Base-by-base conservation (phyloP, 768 basidiomycete species). In the Phlegmacium glaucopus region DNA sequence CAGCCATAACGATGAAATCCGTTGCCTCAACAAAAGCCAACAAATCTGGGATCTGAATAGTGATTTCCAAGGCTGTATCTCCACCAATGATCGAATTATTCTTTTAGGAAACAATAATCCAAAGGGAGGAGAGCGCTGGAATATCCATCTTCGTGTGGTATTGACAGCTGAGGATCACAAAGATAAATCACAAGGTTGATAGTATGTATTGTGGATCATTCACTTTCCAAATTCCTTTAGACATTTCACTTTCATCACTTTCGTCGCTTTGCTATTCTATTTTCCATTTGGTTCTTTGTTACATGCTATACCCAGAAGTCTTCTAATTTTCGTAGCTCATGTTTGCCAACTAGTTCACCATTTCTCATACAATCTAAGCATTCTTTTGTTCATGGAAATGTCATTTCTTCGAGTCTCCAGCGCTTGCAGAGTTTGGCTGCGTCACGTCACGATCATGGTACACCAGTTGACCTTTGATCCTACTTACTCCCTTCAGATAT, bases 11-110 rank as follows among this genome's bases (percentile, higher is more conserved):
- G 60, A 62, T 18, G 39, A 44, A 18, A 52, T 61, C 26, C 41
- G 34, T 10, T 59, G 55, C 35, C 56, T 65, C 1, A 47, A 61
- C n/a, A 30, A 59, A 29, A 39, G 45, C 10, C 38, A 56, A 2
- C 45, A 43, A 25, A 11, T 64, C 1, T 61, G 52, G 42, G 42
- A 55, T 13, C 36, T 62, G 4, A 49, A 61, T 11, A 40, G 55
- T 6, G 58, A 62, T 40, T 42, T 62, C 13, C 57, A 62, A 40
- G 35, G 18, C 1, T 58, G 59, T 41, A 40, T 57, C 8, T 44
- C 50, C 6, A 46, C 53, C 1, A 57, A 47, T 1, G 52, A 45
- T 22, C 49, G 52, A 11, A 42, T 58, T 18, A 46, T 61, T 12
- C 39, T 64, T 2, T 41, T 64, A 5, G 62, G 62, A 0, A 35